Conservation (phyloP, 331 rosid species). For the Ulmus americana region DNA sequence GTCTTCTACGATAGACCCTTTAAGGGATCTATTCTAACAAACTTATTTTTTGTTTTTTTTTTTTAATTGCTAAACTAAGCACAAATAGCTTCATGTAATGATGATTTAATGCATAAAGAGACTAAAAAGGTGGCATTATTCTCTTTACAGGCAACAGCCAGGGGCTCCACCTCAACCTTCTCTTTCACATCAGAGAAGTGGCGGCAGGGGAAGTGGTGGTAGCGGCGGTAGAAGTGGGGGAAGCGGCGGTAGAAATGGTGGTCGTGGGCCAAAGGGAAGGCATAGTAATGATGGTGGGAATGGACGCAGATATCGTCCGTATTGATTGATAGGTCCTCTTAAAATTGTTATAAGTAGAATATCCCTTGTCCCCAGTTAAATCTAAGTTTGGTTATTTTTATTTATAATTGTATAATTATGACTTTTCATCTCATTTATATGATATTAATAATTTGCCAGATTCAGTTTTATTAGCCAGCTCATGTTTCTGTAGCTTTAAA, state of each 20-base stretch:
- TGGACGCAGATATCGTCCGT: slow-evolving; percentile 86
- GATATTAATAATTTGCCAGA: not conserved
- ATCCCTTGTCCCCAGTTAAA: not conserved
- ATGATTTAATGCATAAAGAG: not conserved
- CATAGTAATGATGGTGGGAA: slow-evolving; percentile 47
- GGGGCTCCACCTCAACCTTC: slow-evolving; percentile 50
- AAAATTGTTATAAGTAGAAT: not conserved
- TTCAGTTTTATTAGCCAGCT: too few relatives aligned
- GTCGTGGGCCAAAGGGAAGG: slow-evolving; percentile 61
- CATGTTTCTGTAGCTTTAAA: too few relatives aligned
- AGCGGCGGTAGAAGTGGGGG: slow-evolving; percentile 41
- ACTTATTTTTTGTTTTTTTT: not conserved
- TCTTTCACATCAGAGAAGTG: slow-evolving; percentile 54
- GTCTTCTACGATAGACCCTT: not conserved
- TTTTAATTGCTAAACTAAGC: not conserved
- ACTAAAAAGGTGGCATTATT: not conserved
- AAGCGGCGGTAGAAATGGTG: slow-evolving; percentile 32
- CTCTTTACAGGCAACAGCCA: slow-evolving; percentile 76
- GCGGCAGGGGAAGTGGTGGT: slow-evolving; percentile 36
- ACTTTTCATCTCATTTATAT: not conserved
- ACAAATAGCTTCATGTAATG: not conserved
- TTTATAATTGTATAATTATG: not conserved
- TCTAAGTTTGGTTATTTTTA: not conserved
- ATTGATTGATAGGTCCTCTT: slow-evolving; percentile 26
- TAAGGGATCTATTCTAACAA: not conserved